Base-by-base conservation (phyloP, 768 basidiomycete genomes). In the Tricholoma terreum region DNA sequence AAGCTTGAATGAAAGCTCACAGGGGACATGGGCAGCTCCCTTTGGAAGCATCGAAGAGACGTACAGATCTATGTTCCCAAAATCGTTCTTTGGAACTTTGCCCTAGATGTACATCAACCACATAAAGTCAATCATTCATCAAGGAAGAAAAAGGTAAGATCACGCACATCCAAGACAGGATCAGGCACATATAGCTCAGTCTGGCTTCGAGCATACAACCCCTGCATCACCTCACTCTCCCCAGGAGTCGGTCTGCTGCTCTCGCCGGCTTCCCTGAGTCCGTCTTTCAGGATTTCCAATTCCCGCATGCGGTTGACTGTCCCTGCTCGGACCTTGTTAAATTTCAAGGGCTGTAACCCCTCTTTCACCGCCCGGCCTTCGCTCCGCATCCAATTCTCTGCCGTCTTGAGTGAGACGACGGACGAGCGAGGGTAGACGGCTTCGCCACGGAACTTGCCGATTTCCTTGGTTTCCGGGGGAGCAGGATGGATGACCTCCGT, bases 41-140 rank as follows among this genome's bases (percentile, higher is more conserved):
- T 69, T 73, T 2, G 97, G 97, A 30, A 98, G 79, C 97, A 99
- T 99, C 3, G 92, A 87, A 27, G 92, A 88, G 22, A 91, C 92
- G 70, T 96, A 99, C 22, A 99, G 74, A 73, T 99, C 96, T 61
- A 99, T 90, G 69, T 98, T 99, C 15, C 96, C 96, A 69, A 96
- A 99, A 61, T 87, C 84, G 66, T 99, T 99, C 75, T 92, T 95
- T 6, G 94, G 94, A 30, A 99, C 83, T 68, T 84, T 85, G 31
- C 96, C 96, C 95, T 98, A 65, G 24, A 64, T 31, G 38, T 24
- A 19, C 11, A 38, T 43, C 21, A 52, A 58, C 15, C 30, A 53
- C 42, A 48, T 35, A 21, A 33, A 57, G 50, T 14, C 52, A 30
- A 53, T 56, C 22, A 34, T 31, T 43, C 38, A 4, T 17, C 27